Evolutionary conservation across 2,329 filamentous ascomycete genomes (phyloP), one percentile per base, ranked within the genome.

Genomic region (Metarhizium album): DNA sequence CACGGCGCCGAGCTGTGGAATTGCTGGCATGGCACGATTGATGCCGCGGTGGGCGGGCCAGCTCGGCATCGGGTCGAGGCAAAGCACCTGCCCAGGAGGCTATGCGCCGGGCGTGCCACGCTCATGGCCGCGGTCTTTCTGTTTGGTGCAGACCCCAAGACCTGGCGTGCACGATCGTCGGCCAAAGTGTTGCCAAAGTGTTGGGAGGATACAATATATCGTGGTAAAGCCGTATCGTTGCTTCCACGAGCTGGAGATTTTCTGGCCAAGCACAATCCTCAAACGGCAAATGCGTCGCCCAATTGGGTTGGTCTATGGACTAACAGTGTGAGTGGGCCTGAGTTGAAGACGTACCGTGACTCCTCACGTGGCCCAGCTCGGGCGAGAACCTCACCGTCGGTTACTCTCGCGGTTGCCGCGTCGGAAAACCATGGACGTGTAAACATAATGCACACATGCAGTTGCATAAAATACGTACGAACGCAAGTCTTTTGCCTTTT

Each of bases 1-100:
- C 75, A 67, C 45, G 67, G 63, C 45, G 72, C 64, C 45, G 76
- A 77, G 63, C 66, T 76, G 67, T 80, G 77, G 62, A 82, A 78
- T 52, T 65, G 64, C 59, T 67, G 68, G 52, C 66, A 71, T 62
- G 64, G 58, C 53, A 60, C 50, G 52, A 58, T 55, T 50, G 60
- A 50, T 38, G 58, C 45, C 31, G 58, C 50, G 47, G 59, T 35
- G 46, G 49, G 56, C 46, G 59, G 55, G 46, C 53, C 53, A 42
- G 62, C 59, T 42, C 43, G 51, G 40, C 49, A 24, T 54, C 59
- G 59, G 18, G 61, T 61, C 46, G 66, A 63, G 59, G 68, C 65
- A 57, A 77, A 65, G 63, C 73, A 73, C 65, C 71, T 71, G 62
- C 74, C 71, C 58, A 79, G 63, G 61, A 79, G 70, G 66, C 73